Percentiles rank a stretch among this genome's conserved stretches.
Conservation (phyloP, 2,329 filamentous ascomycete species). For the Fonsecaea monophora region DNA sequence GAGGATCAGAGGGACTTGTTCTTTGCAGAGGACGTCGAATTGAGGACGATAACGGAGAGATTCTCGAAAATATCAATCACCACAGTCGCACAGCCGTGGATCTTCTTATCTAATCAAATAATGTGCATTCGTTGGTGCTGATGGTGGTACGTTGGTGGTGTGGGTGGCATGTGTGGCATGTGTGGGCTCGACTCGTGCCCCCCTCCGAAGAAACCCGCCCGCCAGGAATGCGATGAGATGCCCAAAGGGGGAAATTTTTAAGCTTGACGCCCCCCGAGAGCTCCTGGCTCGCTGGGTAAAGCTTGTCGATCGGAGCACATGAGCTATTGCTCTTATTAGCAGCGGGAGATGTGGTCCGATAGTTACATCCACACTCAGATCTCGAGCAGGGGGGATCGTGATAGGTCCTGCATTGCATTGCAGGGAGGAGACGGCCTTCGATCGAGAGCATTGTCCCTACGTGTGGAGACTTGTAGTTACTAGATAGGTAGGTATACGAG, state of each 20-base stretch:
- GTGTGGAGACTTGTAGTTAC: not conserved
- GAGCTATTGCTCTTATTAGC: not conserved
- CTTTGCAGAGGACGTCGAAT: not conserved
- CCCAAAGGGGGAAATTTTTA: constrained; percentile 18
- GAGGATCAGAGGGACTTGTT: not conserved
- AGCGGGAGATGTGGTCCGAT: constrained; percentile 8
- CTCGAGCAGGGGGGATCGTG: not conserved
- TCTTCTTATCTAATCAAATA: constrained; percentile 9
- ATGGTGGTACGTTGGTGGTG: not conserved
- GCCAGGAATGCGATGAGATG: not conserved
- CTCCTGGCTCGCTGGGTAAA: not conserved
- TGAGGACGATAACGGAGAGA: not conserved
- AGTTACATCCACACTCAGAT: not conserved
- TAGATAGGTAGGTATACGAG: not conserved
- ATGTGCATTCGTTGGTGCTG: not conserved
- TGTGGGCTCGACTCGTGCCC: not conserved
- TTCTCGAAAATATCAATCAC: not conserved
- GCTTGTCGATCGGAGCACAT: constrained; percentile 16
- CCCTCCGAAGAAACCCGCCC: constrained; percentile 23
- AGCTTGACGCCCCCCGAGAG: not conserved
- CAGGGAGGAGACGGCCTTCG: not conserved
- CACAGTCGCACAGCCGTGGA: not conserved
- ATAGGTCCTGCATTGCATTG: not conserved
- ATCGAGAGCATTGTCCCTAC: not conserved
- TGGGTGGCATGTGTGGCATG: not conserved